Percentiles rank a stretch among this genome's conserved stretches.
Evolutionary conservation across 768 basidiomycete species (phyloP).

Genomic region (Leccinum imitatum): DNA sequence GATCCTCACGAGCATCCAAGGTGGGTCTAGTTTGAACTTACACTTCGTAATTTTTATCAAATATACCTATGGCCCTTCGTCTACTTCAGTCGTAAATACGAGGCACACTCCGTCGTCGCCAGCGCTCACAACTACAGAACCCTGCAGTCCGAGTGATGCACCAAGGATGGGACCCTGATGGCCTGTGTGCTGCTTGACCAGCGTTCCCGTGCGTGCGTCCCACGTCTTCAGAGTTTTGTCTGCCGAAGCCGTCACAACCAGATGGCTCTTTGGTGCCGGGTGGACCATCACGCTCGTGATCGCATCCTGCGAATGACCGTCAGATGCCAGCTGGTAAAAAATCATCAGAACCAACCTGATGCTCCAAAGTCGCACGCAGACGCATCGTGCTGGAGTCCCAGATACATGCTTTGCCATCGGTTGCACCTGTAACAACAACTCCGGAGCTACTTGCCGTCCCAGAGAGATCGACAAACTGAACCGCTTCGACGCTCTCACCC

Average conservation of each 20-base stretch:
- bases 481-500: slow-evolving; percentile 85
- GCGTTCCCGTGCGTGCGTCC: slow-evolving; percentile 84
- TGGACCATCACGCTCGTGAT: slow-evolving; percentile 78
- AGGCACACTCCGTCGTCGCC: slow-evolving; percentile 89
- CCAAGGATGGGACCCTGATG: slow-evolving; percentile 77
- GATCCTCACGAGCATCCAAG: too few species aligned
- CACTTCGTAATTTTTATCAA: neutral
- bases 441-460: slow-evolving; percentile 48
- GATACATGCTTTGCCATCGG: slow-evolving; percentile 91
- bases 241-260: slow-evolving; percentile 83
- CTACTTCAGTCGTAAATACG: slow-evolving; percentile 68
- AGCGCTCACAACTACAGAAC: slow-evolving; percentile 78
- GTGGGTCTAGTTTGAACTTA: neutral
- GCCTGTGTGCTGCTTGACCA: slow-evolving; percentile 79
- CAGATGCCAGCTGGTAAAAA: neutral
- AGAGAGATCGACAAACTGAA: slow-evolving; percentile 79
- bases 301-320: slow-evolving; percentile 62
- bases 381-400: slow-evolving; percentile 93
- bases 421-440: slow-evolving; percentile 81
- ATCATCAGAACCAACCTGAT: slow-evolving; percentile 56
- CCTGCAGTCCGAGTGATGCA: slow-evolving; percentile 68
- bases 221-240: slow-evolving; percentile 88
- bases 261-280: slow-evolving; percentile 70
- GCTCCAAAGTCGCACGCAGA: slow-evolving; percentile 76
- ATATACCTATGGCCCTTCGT: slow-evolving; percentile 8